A percentile compares a stretch with the other conserved stretches of the same genome.
Evolutionary conservation across 768 basidiomycete species (phyloP).

Genomic region (Asterophora lycoperdoides): DNA sequence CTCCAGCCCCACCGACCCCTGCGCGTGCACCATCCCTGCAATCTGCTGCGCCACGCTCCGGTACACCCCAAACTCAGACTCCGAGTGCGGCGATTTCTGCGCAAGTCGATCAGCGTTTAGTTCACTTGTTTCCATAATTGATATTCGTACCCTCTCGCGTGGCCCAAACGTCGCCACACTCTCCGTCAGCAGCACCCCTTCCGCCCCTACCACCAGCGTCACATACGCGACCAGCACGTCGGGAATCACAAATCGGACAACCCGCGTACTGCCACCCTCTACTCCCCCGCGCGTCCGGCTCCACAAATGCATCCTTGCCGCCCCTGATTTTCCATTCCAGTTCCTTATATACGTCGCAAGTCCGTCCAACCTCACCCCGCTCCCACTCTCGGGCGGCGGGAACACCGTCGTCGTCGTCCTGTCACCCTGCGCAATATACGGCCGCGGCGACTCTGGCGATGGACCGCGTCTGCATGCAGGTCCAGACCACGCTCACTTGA

Average conservation of each 20-base stretch:
- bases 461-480: conserved; percentile 38
- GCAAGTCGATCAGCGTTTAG: background rate
- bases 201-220: conserved; percentile 38
- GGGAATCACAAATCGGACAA: conserved; percentile 56
- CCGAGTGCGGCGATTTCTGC: conserved; percentile 65
- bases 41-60: conserved; percentile 66
- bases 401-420: conserved; percentile 38
- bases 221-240: conserved; percentile 69
- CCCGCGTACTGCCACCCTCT: conserved; percentile 30
- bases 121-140: background rate
- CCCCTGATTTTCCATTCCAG: conserved; percentile 33
- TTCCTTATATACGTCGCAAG: conserved; percentile 53
- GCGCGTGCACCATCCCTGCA: conserved; percentile 50
- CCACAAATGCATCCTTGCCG: conserved; percentile 46
- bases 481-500: conserved; percentile 2
- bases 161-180: conserved; percentile 70
- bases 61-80: conserved; percentile 64
- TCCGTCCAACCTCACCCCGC: conserved; percentile 38
- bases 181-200: conserved; percentile 44
- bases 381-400: conserved; percentile 33
- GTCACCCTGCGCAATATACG: conserved; percentile 45
- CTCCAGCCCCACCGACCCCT: conserved; percentile 51
- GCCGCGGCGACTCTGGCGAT: conserved; percentile 59
- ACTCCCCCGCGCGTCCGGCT: conserved; percentile 28
- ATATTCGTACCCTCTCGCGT: conserved; percentile 54